These are phyloP conservation scores for Phialophora macrospora DNA, from an alignment of 2,329 filamentous ascomycete genomes.

Conservation along the genomic window DNA sequence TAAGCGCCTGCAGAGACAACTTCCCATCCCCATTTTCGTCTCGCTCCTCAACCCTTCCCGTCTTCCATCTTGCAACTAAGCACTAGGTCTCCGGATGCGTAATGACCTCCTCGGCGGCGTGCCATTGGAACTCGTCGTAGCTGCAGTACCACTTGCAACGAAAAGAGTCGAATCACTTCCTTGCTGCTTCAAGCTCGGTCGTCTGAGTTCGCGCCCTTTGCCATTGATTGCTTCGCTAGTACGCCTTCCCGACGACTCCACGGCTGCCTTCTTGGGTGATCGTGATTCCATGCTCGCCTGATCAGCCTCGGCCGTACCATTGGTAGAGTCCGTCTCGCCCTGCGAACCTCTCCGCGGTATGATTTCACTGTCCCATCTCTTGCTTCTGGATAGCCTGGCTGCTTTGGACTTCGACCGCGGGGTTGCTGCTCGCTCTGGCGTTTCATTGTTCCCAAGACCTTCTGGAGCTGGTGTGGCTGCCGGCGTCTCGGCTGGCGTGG, in stretches of 20 bases:
- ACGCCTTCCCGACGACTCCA: neutral
- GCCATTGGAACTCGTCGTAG: neutral
- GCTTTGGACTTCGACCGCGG: conserved; percentile 1
- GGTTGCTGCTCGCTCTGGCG: conserved; percentile 2
- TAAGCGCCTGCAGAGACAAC: neutral
- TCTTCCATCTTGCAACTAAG: conserved; percentile 6
- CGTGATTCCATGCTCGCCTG: conserved; percentile 6
- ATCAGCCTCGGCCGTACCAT: conserved; percentile 6
- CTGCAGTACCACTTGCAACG: conserved; percentile 12
- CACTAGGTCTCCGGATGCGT: conserved; percentile 26
- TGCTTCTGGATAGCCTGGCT: neutral
- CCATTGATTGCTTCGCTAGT: neutral
- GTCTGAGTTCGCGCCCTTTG: neutral
- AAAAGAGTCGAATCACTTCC: conserved; percentile 30
- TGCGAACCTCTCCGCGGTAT: neutral
- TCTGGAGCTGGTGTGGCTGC: conserved; percentile 25
- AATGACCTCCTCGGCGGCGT: conserved; percentile 30
- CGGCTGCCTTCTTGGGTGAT: neutral
- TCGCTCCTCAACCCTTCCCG: neutral
- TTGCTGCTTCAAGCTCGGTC: conserved; percentile 23
- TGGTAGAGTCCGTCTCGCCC: conserved; percentile 4
- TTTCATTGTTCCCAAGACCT: neutral
- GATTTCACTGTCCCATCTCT: neutral
- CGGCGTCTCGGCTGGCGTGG: conserved; percentile 17
- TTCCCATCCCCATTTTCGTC: neutral